Conservation (phyloP, 345 rosid genomes). For the Camelina neglecta region DNA sequence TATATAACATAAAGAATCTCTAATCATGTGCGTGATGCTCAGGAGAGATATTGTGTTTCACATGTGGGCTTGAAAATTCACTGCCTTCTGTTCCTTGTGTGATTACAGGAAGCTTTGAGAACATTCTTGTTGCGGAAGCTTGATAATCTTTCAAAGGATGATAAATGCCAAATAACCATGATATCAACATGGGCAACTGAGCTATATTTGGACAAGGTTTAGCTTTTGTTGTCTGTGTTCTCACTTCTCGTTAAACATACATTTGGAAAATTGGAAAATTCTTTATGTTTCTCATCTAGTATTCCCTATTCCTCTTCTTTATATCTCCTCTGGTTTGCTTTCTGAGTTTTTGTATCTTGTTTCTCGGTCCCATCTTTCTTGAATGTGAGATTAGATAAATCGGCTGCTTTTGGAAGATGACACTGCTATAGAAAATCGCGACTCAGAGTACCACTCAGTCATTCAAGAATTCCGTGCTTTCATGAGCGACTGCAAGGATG, state of each 20-base stretch:
- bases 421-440: constrained; percentile 75
- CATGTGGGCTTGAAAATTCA: constrained; percentile 15
- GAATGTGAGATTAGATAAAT: constrained; percentile 62
- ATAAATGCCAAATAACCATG: constrained; percentile 97
- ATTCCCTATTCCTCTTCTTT: constrained; percentile 7
- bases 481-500: constrained; percentile 93
- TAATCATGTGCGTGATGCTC: constrained; percentile 1
- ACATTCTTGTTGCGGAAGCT: constrained; percentile 93
- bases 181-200: constrained; percentile 99
- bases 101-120: constrained; percentile 94
- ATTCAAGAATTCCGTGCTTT: constrained; percentile 94
- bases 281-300: neutral
- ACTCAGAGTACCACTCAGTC: constrained; percentile 79
- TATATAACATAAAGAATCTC: constrained; percentile 1
- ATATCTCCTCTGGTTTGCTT: constrained; percentile 12
- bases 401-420: constrained; percentile 95
- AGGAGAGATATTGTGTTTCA: constrained; percentile 18
- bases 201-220: constrained; percentile 97
- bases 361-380: constrained; percentile 5
- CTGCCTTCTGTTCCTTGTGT: constrained; percentile 32
- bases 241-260: constrained; percentile 21
- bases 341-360: constrained; percentile 14
- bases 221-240: constrained; percentile 40
- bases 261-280: neutral
- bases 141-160: constrained; percentile 91